These are phyloP conservation scores for Fusarium concolor DNA, from an alignment of 2,329 filamentous ascomycete species.

Conservation along the genomic window DNA sequence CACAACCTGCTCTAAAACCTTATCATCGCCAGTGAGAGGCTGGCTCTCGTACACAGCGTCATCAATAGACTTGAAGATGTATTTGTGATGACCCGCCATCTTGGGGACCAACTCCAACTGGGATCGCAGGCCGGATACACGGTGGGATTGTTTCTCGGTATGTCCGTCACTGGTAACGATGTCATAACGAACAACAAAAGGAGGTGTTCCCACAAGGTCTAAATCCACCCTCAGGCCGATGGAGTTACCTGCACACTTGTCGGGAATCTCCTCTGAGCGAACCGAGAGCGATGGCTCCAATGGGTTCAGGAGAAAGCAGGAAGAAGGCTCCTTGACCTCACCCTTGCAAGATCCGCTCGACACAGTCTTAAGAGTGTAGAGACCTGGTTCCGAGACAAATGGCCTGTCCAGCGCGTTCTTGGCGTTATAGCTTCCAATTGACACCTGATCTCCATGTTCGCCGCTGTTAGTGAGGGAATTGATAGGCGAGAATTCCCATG, in stretches of 20 bases:
- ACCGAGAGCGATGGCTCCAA: conserved; percentile 84
- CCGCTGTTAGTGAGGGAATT: conserved; percentile 75
- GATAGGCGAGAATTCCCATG: conserved; percentile 85
- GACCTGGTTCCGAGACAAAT: conserved; percentile 78
- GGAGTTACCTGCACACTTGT: conserved; percentile 94
- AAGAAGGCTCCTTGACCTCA: conserved; percentile 91
- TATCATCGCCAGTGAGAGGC: conserved; percentile 69
- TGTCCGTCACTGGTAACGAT: conserved; percentile 70
- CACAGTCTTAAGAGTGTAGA: conserved; percentile 87
- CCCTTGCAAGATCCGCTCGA: conserved; percentile 85
- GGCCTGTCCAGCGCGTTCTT: conserved; percentile 73
- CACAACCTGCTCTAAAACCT: conserved; percentile 85
- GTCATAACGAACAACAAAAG: conserved; percentile 85
- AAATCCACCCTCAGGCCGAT: conserved; percentile 90
- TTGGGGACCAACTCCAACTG: conserved; percentile 87
- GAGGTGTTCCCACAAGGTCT: conserved; percentile 91
- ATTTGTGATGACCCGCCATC: conserved; percentile 86
- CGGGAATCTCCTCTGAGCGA: conserved; percentile 82
- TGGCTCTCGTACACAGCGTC: conserved; percentile 83
- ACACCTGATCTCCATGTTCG: conserved; percentile 72
- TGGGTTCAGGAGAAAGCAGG: conserved; percentile 92
- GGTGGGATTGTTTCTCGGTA: conserved; percentile 65
- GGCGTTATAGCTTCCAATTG: conserved; percentile 68
- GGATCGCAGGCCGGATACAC: conserved; percentile 77
- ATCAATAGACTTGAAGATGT: conserved; percentile 82